Evolutionary conservation across 148 eudicot species (phyloP).

Genomic region (Amaranthus hypochondriacus): DNA sequence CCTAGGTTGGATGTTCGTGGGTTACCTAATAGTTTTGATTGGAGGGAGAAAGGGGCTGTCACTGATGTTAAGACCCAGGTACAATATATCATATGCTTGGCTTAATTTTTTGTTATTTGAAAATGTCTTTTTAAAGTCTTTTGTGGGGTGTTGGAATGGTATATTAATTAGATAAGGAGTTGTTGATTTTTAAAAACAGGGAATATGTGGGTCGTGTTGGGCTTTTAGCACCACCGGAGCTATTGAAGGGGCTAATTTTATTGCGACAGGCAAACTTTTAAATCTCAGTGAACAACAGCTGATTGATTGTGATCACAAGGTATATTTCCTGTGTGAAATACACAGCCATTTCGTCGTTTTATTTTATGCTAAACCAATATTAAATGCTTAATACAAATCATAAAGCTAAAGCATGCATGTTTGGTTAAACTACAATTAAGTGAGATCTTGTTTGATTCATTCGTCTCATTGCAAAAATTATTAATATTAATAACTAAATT

Average conservation of each 20-base stretch:
- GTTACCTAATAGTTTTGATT: conserved; percentile 75
- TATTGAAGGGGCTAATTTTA: conserved; percentile 84
- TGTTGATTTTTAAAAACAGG: conserved; percentile 35
- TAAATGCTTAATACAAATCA: too few species aligned
- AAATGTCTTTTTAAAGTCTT: too few species aligned
- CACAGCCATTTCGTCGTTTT: too few species aligned
- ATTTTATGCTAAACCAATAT: too few species aligned
- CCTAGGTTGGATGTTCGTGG: conserved; percentile 40
- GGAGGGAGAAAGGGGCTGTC: conserved; percentile 93
- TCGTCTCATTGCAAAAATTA: too few species aligned
- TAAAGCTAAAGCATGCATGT: too few species aligned
- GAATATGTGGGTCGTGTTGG: conserved; percentile 91
- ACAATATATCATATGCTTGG: neutral
- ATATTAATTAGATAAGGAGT: too few species aligned
- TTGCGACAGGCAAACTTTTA: conserved; percentile 82
- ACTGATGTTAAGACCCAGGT: conserved; percentile 88
- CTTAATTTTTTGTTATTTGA: too few species aligned
- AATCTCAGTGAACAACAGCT: conserved; percentile 92
- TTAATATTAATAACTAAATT: too few species aligned
- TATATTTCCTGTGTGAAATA: neutral
- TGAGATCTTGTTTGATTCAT: too few species aligned
- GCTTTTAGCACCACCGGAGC: conserved; percentile 91
- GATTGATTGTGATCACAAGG: conserved; percentile 82
- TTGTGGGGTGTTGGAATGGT: too few species aligned
- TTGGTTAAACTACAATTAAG: too few species aligned